phyloP scores from a whole-genome alignment of 768 basidiomycete species.

The Aureoboletus auriporus region DNA sequence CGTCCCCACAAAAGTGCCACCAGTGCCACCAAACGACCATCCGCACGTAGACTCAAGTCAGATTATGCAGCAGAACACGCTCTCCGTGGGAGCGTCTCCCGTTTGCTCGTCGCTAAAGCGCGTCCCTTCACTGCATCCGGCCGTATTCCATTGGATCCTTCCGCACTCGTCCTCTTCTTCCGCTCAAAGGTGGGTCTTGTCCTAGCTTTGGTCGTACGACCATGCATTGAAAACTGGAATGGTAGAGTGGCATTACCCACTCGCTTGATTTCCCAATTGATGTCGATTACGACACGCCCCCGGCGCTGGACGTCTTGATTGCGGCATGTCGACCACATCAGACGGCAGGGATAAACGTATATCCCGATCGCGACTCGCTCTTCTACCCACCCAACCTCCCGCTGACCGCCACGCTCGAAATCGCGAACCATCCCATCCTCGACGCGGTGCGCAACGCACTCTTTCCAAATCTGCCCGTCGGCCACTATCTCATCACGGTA shows the following conservation, averaged over 20 bases:
- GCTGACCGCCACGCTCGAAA: slow-evolving; percentile 70
- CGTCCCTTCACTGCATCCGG: slow-evolving; percentile 64
- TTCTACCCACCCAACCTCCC: slow-evolving; percentile 73
- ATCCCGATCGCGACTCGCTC: slow-evolving; percentile 59
- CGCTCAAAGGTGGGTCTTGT: slow-evolving; percentile 57
- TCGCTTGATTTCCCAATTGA: slow-evolving; percentile 82
- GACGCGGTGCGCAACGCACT: slow-evolving; percentile 68
- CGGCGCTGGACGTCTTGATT: slow-evolving; percentile 74
- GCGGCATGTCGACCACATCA: slow-evolving; percentile 68
- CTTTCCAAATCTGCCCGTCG: slow-evolving; percentile 66
- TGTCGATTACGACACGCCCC: slow-evolving; percentile 67
- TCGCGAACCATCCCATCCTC: slow-evolving; percentile 78
- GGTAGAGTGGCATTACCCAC: slow-evolving; percentile 72
- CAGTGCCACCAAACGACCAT: slow-evolving; percentile 29
- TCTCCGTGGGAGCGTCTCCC: slow-evolving; percentile 51
- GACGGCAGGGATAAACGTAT: slow-evolving; percentile 46
- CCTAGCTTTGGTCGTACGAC: not conserved
- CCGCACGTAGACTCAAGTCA: slow-evolving; percentile 31
- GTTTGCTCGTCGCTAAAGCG: slow-evolving; percentile 54
- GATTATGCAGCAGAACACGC: slow-evolving; percentile 51
- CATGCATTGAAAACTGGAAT: not conserved
- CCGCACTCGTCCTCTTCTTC: slow-evolving; percentile 70
- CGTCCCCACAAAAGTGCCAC: slow-evolving; percentile 38
- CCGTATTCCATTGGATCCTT: slow-evolving; percentile 65
- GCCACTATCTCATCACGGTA: slow-evolving; percentile 64